Evolutionary conservation across 495 filamentous ascomycete genomes (phyloP).

Genomic region (Penicillium samsonianum): DNA sequence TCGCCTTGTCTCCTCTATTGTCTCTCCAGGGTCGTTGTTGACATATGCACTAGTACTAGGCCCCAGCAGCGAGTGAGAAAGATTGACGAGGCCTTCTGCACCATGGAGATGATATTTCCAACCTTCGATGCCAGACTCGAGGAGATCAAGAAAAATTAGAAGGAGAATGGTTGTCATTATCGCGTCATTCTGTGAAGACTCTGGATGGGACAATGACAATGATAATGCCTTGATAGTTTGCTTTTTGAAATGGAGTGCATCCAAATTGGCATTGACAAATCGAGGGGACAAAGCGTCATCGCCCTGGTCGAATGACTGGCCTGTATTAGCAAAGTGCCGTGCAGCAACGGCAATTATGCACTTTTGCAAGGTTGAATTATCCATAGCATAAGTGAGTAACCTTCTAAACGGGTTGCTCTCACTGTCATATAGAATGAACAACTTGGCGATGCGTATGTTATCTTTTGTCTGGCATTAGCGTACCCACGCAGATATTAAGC

Average conservation of each 20-base stretch:
- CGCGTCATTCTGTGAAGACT: conserved; percentile 31
- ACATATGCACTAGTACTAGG: background rate
- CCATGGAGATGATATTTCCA: conserved; percentile 55
- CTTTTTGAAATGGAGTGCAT: conserved; percentile 52
- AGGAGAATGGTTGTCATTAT: conserved; percentile 55
- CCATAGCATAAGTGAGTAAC: conserved; percentile 47
- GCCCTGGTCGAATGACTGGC: conserved; percentile 18
- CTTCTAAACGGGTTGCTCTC: conserved; percentile 54
- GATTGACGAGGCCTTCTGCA: conserved; percentile 2
- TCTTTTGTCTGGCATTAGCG: conserved; percentile 25
- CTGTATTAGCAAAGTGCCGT: conserved; percentile 48
- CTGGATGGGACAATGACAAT: conserved; percentile 2
- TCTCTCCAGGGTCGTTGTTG: background rate
- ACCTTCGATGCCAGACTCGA: conserved; percentile 55
- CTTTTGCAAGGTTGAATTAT: conserved; percentile 46
- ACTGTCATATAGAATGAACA: conserved; percentile 55
- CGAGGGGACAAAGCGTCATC: conserved; percentile 1
- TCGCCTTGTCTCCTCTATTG: background rate
- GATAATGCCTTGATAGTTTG: conserved; percentile 49
- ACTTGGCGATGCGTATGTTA: conserved; percentile 49
- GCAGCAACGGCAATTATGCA: conserved; percentile 54
- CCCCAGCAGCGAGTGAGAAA: conserved; percentile 3
- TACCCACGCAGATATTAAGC: background rate
- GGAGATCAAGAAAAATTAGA: conserved; percentile 58
- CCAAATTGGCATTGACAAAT: conserved; percentile 24